These are phyloP conservation scores for Tuber magnatum DNA, from an alignment of 495 filamentous ascomycete species.

Conservation along the genomic window DNA sequence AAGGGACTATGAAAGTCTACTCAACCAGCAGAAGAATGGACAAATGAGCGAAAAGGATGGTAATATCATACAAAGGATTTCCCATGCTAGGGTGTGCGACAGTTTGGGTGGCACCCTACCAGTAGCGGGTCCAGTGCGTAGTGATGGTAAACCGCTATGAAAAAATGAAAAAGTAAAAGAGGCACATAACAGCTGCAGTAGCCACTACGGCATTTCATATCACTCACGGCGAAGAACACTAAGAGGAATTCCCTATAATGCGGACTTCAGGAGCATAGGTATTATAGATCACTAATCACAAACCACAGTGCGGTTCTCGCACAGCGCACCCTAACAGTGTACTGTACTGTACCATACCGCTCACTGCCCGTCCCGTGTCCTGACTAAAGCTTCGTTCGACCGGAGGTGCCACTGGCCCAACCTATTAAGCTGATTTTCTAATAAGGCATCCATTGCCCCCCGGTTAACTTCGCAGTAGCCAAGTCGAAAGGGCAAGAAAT, in stretches of 20 bases:
- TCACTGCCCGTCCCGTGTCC: slow-evolving; percentile 1
- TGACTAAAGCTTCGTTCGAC: slow-evolving; percentile 16
- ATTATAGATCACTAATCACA: slow-evolving; percentile 13
- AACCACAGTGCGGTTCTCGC: slow-evolving; percentile 8
- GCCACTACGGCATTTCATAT: neutral
- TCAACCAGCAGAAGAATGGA: neutral
- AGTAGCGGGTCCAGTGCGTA: neutral
- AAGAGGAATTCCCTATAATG: neutral
- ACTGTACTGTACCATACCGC: neutral
- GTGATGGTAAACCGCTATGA: neutral
- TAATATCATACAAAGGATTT: neutral
- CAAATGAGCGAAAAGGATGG: neutral
- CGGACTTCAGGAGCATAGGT: neutral
- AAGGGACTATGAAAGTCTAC: neutral
- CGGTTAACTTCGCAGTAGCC: neutral
- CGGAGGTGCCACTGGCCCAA: neutral
- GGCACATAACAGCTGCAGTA: neutral
- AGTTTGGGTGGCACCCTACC: neutral
- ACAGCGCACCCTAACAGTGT: slow-evolving; percentile 19
- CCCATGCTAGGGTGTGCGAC: neutral
- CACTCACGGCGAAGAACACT: neutral
- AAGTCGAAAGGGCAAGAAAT: neutral
- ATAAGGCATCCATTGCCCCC: neutral
- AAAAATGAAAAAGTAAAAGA: neutral
- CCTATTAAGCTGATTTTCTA: neutral